Evolutionary conservation across 345 rosid species (phyloP).

Genomic region (Arabis alpina): DNA sequence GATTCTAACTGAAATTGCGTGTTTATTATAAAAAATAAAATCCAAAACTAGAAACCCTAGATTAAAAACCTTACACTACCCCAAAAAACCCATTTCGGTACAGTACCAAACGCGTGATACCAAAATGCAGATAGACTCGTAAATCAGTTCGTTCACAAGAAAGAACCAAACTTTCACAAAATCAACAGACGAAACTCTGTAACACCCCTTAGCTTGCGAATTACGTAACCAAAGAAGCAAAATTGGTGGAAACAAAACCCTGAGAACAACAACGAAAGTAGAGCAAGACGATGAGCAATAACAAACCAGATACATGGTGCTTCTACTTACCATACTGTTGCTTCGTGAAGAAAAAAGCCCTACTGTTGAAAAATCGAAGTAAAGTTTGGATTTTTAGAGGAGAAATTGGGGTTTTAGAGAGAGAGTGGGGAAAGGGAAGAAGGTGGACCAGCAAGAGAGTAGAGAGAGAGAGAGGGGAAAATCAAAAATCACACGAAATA

Average conservation of each 20-base stretch:
- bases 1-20: background rate
- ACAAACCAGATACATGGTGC: constrained; percentile 11
- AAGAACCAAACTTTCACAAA: constrained; percentile 9
- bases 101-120: constrained; percentile 35
- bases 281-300: background rate
- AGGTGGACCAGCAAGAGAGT: constrained; percentile 21
- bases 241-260: background rate
- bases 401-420: constrained; percentile 27
- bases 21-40: background rate
- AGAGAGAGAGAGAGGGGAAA: constrained; percentile 8
- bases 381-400: constrained; percentile 31
- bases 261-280: background rate
- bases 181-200: background rate
- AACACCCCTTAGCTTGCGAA: constrained; percentile 24
- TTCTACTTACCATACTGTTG: constrained; percentile 16
- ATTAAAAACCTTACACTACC: constrained; percentile 6
- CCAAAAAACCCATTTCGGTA: constrained; percentile 33
- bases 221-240: constrained; percentile 32
- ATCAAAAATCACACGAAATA: constrained; percentile 17
- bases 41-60: constrained; percentile 32
- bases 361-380: background rate
- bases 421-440: constrained; percentile 16
- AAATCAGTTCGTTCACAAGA: background rate
- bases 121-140: constrained; percentile 32
- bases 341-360: background rate